Evolutionary conservation across 2,329 filamentous ascomycete genomes (phyloP).

Genomic region (Colletotrichum eleusines): DNA sequence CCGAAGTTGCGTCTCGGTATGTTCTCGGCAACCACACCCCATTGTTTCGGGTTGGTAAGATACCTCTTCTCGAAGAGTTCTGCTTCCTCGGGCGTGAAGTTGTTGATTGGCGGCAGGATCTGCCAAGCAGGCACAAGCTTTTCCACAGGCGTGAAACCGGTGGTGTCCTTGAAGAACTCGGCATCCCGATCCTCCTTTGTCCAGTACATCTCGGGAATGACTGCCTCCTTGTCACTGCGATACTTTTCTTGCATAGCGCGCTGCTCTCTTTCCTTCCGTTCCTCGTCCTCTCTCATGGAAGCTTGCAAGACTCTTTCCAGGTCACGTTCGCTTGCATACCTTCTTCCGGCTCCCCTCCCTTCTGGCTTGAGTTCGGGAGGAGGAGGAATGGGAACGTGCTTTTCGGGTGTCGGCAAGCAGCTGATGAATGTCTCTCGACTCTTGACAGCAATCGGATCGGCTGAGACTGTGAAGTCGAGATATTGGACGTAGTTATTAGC

Average conservation of each 20-base stretch:
- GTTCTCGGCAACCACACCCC: slow-evolving; percentile 79
- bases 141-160: slow-evolving; percentile 73
- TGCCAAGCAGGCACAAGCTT: slow-evolving; percentile 78
- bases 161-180: slow-evolving; percentile 72
- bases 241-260: slow-evolving; percentile 76
- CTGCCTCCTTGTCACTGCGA: slow-evolving; percentile 81
- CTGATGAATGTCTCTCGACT: slow-evolving; percentile 64
- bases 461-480: slow-evolving; percentile 67
- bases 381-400: slow-evolving; percentile 35
- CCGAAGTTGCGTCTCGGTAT: slow-evolving; percentile 78
- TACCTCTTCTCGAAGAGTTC: slow-evolving; percentile 80
- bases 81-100: slow-evolving; percentile 79
- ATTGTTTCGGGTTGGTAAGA: slow-evolving; percentile 83
- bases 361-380: slow-evolving; percentile 69
- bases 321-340: slow-evolving; percentile 79
- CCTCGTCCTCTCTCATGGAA: slow-evolving; percentile 77
- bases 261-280: slow-evolving; percentile 75
- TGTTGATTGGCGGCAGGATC: slow-evolving; percentile 78
- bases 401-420: slow-evolving; percentile 38
- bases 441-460: slow-evolving; percentile 66
- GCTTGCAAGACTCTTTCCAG: slow-evolving; percentile 78
- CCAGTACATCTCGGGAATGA: slow-evolving; percentile 78
- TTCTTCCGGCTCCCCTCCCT: slow-evolving; percentile 63
- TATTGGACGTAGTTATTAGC: slow-evolving; percentile 63
- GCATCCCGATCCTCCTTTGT: slow-evolving; percentile 69